Evolutionary conservation across 1,139 yeast species (phyloP), one percentile per base, ranked within the genome.

Genomic region (Citeromyces siamensis): DNA sequence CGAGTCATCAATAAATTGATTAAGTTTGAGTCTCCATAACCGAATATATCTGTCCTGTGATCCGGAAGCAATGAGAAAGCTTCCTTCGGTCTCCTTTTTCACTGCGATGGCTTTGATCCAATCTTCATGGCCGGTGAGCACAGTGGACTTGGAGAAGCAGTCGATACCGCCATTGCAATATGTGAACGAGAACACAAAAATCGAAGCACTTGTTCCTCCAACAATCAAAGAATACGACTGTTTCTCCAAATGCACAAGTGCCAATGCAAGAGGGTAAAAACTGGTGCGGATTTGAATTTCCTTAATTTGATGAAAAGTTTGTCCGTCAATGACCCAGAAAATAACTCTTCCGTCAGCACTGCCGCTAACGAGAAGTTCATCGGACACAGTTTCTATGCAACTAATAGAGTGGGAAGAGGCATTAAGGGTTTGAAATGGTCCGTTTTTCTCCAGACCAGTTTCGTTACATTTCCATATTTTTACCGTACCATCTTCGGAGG

Each of bases 31-130:
- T 47, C 83, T 71, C 97, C 97, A 88, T 35, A 88, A 59, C 47
- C 96, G 67, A 38, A 88, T 83, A 51, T 85, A 85, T 48, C 94
- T 64, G 55, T 88, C 97, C 51, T 86, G 94, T 3, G 94, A 78
- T 1, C 94, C 95, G 45, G 81, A 72, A 10, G 96, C 95, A 33
- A 88, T 61, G 5, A 83, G 53, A 45, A 67, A 74, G 41, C 69
- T 72, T 16, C 66, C 68, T 1, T 62, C 56, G 2, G 53, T 52
- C 35, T 66, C 68, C 38, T 64, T 58, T 35, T 74, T 77, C 51
- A 83, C 74, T 2, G 75, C 66, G 31, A 88, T 58, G 10, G 84
- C 68, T 53, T 82, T 80, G 40, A 88, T 68, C 97, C 97, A 88
- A 55, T 88, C 95, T 56, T 86, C 96, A 53, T 88, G 96, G 7